Base-by-base conservation (phyloP, 768 basidiomycete genomes). In the Pholiota microspora region DNA sequence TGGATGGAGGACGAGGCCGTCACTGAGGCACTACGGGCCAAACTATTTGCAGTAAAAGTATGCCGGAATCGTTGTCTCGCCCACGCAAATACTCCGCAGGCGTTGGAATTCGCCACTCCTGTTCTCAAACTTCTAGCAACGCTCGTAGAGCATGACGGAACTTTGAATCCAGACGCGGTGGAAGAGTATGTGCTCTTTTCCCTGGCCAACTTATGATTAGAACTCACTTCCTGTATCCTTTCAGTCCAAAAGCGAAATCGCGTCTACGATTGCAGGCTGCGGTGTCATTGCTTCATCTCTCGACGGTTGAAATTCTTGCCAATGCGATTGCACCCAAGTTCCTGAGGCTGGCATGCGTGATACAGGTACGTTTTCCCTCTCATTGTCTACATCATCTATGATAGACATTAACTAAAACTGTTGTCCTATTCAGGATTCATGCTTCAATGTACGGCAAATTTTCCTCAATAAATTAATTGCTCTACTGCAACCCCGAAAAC, bases 241-340 rank as follows among this genome's bases (percentile, higher is more conserved):
- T 48, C 35, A 42, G 87, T 59, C 76, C 79, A 2, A 77, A 77
- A 69, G 81, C 84, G 31, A 84, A 84, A 65, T 82, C 89, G 3
- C 85, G 93, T 15, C 76, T 98, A 71, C 83, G 96, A 27, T 72
- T 98, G 7, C 86, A 91, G 64, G 92, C 94, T 4, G 88, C 88
- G 0, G 71, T 86, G 3, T 92, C 88, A 3, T 66, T 98, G 45
- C 72, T 97, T 25, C 92, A 94, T 65, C 74, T 99, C 9, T 80
- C 83, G 1, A 78, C 82, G 0, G 73, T 88, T 4, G 71, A 79
- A 31, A 64, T 61, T 2, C 94, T 84, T 67, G 79, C 84, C 8
- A 72, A 73, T 25, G 75, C 77, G 6, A 79, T 95, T 18, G 64
- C 76, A 18, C 71, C 72, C 2, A 79, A 81, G 60, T 94, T 97